phyloP scores from a whole-genome alignment of 768 basidiomycete species.

The Tylopilus sp. region DNA sequence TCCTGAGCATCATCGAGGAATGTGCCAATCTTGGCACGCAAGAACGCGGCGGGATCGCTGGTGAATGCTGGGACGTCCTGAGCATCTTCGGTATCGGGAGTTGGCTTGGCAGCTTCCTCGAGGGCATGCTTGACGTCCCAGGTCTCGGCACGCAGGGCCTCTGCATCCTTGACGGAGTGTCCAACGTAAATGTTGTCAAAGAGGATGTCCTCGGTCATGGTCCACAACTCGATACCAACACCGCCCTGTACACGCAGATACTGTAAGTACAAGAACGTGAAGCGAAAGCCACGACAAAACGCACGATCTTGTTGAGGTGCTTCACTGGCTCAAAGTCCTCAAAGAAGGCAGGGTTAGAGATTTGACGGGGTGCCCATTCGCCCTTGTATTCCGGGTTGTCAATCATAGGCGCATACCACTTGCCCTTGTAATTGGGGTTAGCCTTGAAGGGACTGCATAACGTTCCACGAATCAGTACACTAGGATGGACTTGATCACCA shows the following conservation, averaged over 20 bases:
- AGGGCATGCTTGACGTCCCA: slow-evolving; percentile 86
- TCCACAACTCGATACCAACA: slow-evolving; percentile 98
- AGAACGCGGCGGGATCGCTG: slow-evolving; percentile 74
- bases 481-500: too few relatives aligned
- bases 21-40: slow-evolving; percentile 70
- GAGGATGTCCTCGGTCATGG: slow-evolving; percentile 95
- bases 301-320: slow-evolving; percentile 79
- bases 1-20: slow-evolving; percentile 78
- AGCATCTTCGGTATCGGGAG: slow-evolving; percentile 45
- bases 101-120: slow-evolving; percentile 54
- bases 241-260: slow-evolving; percentile 56
- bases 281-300: slow-evolving; percentile 20
- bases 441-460: slow-evolving; percentile 68
- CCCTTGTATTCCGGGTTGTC: slow-evolving; percentile 99
- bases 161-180: slow-evolving; percentile 83
- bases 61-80: slow-evolving; percentile 50
- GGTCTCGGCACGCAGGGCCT: slow-evolving; percentile 79
- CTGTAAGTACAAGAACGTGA: neutral
- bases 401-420: slow-evolving; percentile 93
- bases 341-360: slow-evolving; percentile 87
- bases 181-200: slow-evolving; percentile 95
- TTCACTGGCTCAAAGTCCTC: slow-evolving; percentile 84
- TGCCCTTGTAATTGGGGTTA: slow-evolving; percentile 97
- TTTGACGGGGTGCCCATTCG: slow-evolving; percentile 87
- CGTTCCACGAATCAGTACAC: neutral